phyloP scores from a whole-genome alignment of 2,329 filamentous ascomycete species.

The Teratosphaeria viscida region DNA sequence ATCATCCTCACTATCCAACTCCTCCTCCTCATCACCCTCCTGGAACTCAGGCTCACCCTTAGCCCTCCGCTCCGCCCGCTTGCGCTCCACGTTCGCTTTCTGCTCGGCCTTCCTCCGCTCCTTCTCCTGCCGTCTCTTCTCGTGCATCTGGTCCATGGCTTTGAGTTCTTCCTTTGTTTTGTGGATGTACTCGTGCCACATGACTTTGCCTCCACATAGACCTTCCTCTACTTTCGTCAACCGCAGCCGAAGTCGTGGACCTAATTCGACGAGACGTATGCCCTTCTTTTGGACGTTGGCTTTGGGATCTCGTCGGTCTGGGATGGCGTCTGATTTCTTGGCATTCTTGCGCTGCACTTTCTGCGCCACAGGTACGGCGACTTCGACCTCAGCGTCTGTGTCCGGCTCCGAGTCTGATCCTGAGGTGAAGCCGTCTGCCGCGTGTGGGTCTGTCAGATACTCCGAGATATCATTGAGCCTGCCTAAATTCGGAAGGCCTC shows the following conservation, averaged over 20 bases:
- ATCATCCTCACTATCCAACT: constrained; percentile 43
- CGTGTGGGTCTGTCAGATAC: constrained; percentile 73
- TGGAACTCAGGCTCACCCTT: constrained; percentile 33
- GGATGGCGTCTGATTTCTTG: constrained; percentile 7
- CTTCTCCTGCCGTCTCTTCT: constrained; percentile 66
- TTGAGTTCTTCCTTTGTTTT: constrained; percentile 71
- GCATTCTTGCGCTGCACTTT: constrained; percentile 39
- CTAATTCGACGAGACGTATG: constrained; percentile 85
- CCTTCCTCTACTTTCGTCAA: constrained; percentile 96
- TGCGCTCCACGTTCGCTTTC: constrained; percentile 81
- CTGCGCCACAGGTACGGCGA: constrained; percentile 50
- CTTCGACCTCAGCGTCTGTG: constrained; percentile 90
- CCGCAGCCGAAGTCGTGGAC: constrained; percentile 77
- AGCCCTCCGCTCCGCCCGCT: constrained; percentile 52
- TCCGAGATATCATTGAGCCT: constrained; percentile 89
- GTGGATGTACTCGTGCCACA: constrained; percentile 95
- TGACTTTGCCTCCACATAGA: constrained; percentile 74
- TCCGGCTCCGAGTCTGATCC: constrained; percentile 89
- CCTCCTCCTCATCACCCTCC: constrained; percentile 25
- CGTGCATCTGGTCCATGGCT: constrained; percentile 74
- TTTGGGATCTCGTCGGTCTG: constrained; percentile 27
- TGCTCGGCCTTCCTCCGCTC: constrained; percentile 72
- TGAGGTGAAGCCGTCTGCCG: constrained; percentile 74
- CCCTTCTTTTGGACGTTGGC: constrained; percentile 67
- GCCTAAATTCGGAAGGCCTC: constrained; percentile 71